These are phyloP conservation scores for Wickerhamomyces tratensis DNA, from an alignment of 805 yeast genomes.

Conservation along the genomic window DNA sequence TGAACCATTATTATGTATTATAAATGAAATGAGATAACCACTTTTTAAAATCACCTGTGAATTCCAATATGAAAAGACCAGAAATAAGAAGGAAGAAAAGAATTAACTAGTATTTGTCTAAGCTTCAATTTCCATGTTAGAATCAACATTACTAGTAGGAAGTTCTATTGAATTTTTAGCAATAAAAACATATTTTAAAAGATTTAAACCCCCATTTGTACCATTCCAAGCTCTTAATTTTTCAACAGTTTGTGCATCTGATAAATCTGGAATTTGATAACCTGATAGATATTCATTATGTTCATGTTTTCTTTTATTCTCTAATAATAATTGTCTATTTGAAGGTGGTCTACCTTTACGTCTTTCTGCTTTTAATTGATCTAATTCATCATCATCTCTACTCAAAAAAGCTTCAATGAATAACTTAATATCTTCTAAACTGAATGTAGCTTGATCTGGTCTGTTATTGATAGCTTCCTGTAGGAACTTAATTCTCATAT, in stretches of 20 bases:
- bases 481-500: conserved; percentile 46
- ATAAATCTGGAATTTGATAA: conserved; percentile 60
- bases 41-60: too few relatives aligned
- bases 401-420: conserved; percentile 53
- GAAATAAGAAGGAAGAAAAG: too few relatives aligned
- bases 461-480: conserved; percentile 45
- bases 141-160: conserved; percentile 3
- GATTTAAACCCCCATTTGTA: conserved; percentile 65
- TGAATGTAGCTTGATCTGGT: conserved; percentile 32
- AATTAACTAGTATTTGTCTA: background rate
- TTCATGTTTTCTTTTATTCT: conserved; percentile 55
- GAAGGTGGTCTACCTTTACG: conserved; percentile 85
- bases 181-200: conserved; percentile 31
- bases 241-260: conserved; percentile 47
- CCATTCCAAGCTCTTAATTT: conserved; percentile 72
- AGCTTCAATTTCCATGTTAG: background rate
- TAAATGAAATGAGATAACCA: too few relatives aligned
- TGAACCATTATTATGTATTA: too few relatives aligned
- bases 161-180: conserved; percentile 14
- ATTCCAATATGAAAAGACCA: too few relatives aligned
- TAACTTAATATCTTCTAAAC: conserved; percentile 46
- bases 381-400: conserved; percentile 71
- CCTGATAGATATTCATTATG: conserved; percentile 59
- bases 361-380: conserved; percentile 48
- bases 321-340: conserved; percentile 57